Evolutionary conservation across 2,329 filamentous ascomycete genomes (phyloP).

Genomic region (Phaeosphaeria sp.): DNA sequence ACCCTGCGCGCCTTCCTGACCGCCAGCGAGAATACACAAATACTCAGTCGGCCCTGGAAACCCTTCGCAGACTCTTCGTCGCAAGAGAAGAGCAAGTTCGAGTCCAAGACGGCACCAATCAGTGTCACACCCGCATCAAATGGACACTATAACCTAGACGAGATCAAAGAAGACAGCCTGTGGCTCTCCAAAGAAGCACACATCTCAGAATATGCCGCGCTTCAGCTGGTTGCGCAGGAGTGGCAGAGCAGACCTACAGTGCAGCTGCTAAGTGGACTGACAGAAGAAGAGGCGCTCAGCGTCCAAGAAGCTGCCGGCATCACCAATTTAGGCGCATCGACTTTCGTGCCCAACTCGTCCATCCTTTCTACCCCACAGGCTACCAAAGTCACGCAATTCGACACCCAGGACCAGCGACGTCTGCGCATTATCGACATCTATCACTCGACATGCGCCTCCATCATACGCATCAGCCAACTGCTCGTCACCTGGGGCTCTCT

Average conservation of each 20-base stretch:
- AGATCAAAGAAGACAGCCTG: conserved; percentile 82
- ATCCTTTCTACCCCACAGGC: conserved; percentile 39
- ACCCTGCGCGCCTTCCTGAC: conserved; percentile 71
- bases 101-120: conserved; percentile 85
- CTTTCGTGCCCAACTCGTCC: conserved; percentile 52
- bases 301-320: conserved; percentile 75
- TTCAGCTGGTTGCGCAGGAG: conserved; percentile 82
- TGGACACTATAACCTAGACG: conserved; percentile 73
- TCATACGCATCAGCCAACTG: conserved; percentile 45
- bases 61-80: conserved; percentile 70
- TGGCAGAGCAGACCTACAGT: conserved; percentile 80
- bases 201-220: conserved; percentile 80
- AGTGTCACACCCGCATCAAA: conserved; percentile 74
- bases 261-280: conserved; percentile 74
- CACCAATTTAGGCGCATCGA: conserved; percentile 65
- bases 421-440: conserved; percentile 74
- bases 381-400: conserved; percentile 54
- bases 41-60: conserved; percentile 72
- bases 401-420: conserved; percentile 67
- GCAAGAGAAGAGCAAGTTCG: conserved; percentile 73
- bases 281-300: conserved; percentile 78
- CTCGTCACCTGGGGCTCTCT: conserved; percentile 44
- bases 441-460: conserved; percentile 71
- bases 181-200: conserved; percentile 83
- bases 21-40: conserved; percentile 70